phyloP scores from a whole-genome alignment of 2,329 filamentous ascomycete genomes.

The Endoconidiophora laricicola region DNA sequence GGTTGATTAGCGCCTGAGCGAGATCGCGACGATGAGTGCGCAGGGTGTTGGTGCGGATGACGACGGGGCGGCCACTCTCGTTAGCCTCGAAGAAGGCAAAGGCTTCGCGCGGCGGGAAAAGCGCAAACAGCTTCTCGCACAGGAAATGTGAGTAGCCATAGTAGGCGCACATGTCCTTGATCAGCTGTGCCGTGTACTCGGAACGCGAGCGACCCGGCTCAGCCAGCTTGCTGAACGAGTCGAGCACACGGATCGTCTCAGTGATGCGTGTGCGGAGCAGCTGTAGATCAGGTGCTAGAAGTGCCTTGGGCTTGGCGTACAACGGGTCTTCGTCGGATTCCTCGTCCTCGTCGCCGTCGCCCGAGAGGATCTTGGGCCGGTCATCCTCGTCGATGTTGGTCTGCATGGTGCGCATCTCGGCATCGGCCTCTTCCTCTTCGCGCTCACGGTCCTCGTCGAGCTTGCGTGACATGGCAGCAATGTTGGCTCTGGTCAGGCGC shows the following conservation, averaged over 20 bases:
- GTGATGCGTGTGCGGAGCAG: slow-evolving; percentile 77
- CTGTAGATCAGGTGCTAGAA: slow-evolving; percentile 78
- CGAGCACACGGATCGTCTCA: slow-evolving; percentile 80
- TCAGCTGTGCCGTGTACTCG: slow-evolving; percentile 73
- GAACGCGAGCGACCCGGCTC: slow-evolving; percentile 67
- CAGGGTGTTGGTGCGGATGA: slow-evolving; percentile 93
- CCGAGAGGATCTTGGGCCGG: slow-evolving; percentile 44
- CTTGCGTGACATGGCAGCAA: slow-evolving; percentile 75
- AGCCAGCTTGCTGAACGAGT: slow-evolving; percentile 68
- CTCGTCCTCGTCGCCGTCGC: slow-evolving; percentile 38
- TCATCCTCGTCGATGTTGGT: slow-evolving; percentile 75
- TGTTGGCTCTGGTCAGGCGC: slow-evolving; percentile 86
- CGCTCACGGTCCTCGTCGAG: slow-evolving; percentile 61
- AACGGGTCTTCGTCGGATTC: slow-evolving; percentile 40
- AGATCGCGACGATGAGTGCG: slow-evolving; percentile 62
- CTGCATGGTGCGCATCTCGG: slow-evolving; percentile 77
- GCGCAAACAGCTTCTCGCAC: slow-evolving; percentile 86
- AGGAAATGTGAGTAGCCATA: slow-evolving; percentile 91
- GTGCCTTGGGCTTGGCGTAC: slow-evolving; percentile 39
- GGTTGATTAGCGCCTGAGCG: slow-evolving; percentile 85
- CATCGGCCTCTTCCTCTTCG: slow-evolving; percentile 68
- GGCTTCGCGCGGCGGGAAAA: slow-evolving; percentile 85
- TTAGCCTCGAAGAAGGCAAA: slow-evolving; percentile 99
- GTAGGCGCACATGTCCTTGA: slow-evolving; percentile 89
- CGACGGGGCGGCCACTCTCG: slow-evolving; percentile 81